These are phyloP conservation scores for Pisolithus tinctorius DNA, from an alignment of 768 basidiomycete genomes.

Conservation along the genomic window DNA sequence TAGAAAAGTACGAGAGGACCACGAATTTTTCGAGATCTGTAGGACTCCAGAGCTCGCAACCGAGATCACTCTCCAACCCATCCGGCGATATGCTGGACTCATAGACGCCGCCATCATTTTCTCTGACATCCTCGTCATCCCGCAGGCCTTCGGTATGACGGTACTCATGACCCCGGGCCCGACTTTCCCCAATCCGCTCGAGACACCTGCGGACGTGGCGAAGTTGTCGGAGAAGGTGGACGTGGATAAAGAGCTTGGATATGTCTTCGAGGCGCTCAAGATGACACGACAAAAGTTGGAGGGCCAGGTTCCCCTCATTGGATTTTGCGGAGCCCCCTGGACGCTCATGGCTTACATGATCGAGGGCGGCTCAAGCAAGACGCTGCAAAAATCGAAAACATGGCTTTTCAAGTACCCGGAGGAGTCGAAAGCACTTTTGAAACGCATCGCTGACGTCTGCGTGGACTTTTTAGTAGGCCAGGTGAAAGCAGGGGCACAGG, in stretches of 20 bases:
- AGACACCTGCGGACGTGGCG: constrained; percentile 63
- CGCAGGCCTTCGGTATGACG: constrained; percentile 96
- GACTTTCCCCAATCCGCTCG: constrained; percentile 79
- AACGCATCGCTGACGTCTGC: constrained; percentile 81
- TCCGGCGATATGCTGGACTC: constrained; percentile 77
- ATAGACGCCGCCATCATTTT: constrained; percentile 98
- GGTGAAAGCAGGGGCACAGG: constrained; percentile 94
- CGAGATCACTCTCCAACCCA: constrained; percentile 90
- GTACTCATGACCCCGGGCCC: constrained; percentile 93
- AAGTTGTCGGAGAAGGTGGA: constrained; percentile 60
- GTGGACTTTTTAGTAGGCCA: constrained; percentile 89
- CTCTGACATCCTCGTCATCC: constrained; percentile 95
- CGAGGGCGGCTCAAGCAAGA: constrained; percentile 91
- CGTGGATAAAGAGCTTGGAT: constrained; percentile 78
- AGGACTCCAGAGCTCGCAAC: constrained; percentile 85
- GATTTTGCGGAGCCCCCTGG: constrained; percentile 98
- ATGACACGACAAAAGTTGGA: constrained; percentile 71
- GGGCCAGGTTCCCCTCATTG: constrained; percentile 92
- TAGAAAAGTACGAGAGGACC: constrained; percentile 71
- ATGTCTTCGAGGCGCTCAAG: constrained; percentile 91
- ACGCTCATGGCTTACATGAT: constrained; percentile 98
- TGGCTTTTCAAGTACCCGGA: constrained; percentile 92
- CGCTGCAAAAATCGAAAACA: constrained; percentile 83
- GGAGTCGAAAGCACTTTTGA: constrained; percentile 70
- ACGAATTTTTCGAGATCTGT: constrained; percentile 95